phyloP scores from a whole-genome alignment of 2,329 filamentous ascomycete species.

The Aotearoamyces nothofagi region DNA sequence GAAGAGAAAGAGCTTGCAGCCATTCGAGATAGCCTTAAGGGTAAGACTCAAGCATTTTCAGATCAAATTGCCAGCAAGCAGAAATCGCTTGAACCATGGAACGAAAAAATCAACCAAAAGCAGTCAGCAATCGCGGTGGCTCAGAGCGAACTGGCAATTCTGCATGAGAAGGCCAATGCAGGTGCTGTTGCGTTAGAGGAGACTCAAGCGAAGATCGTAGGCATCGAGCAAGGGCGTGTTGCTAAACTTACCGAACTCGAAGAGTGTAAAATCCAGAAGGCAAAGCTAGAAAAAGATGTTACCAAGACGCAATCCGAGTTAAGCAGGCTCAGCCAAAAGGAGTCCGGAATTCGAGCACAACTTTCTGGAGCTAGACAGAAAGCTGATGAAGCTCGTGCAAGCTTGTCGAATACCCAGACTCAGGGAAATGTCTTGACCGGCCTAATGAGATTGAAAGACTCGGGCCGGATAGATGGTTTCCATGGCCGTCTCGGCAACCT shows the following conservation, averaged over 20 bases:
- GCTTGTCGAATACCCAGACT: conserved; percentile 76
- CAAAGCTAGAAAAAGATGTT: conserved; percentile 58
- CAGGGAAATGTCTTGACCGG: conserved; percentile 86
- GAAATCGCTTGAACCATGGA: conserved; percentile 91
- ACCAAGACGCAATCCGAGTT: conserved; percentile 58
- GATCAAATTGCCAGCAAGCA: conserved; percentile 88
- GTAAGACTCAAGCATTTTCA: conserved; percentile 89
- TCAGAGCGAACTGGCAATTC: conserved; percentile 84
- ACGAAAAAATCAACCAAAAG: conserved; percentile 91
- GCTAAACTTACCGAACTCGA: conserved; percentile 63
- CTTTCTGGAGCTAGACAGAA: conserved; percentile 86
- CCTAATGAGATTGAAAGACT: conserved; percentile 88
- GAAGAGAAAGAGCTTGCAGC: conserved; percentile 70
- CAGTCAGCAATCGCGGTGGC: conserved; percentile 88
- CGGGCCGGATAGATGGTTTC: conserved; percentile 92
- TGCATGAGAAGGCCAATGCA: conserved; percentile 78
- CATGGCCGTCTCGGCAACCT: conserved; percentile 90
- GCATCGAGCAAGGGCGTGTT: conserved; percentile 55
- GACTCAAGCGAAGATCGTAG: conserved; percentile 60
- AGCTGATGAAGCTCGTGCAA: conserved; percentile 88
- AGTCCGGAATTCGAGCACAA: conserved; percentile 69
- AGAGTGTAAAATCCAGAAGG: conserved; percentile 58
- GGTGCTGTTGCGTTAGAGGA: conserved; percentile 76
- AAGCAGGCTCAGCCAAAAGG: conserved; percentile 55
- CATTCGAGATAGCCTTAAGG: conserved; percentile 81